Conservation (phyloP, 345 rosid species). For the Salix dunnii region DNA sequence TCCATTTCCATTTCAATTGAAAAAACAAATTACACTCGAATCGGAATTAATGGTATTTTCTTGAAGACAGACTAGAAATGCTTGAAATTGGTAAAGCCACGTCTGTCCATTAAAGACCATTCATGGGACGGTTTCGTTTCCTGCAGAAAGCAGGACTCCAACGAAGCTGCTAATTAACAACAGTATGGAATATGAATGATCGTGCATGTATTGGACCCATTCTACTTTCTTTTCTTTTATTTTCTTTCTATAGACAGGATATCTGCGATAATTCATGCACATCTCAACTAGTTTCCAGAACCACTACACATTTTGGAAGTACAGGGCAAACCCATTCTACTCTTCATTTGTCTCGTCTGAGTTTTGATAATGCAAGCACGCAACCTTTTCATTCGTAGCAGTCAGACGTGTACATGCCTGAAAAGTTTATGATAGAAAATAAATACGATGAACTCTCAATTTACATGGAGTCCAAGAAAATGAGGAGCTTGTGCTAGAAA, state of each 20-base stretch:
- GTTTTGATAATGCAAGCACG: not conserved
- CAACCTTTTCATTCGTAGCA: not conserved
- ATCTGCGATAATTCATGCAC: no score
- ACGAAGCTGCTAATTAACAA: not conserved
- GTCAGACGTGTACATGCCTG: not conserved
- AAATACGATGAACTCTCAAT: no score
- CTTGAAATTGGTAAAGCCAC: constrained; percentile 25
- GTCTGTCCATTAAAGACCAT: constrained; percentile 20
- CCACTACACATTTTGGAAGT: no score
- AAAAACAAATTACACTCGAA: no score
- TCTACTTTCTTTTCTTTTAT: no score
- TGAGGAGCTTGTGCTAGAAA: no score
- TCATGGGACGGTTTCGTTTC: constrained; percentile 1
- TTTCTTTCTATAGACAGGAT: no score
- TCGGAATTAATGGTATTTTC: no score
- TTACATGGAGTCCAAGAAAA: no score
- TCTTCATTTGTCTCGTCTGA: not conserved
- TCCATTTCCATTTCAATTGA: no score
- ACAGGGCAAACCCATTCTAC: not conserved
- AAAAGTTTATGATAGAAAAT: not conserved
- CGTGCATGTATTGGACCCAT: not conserved
- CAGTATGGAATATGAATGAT: not conserved
- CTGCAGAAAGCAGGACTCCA: not conserved
- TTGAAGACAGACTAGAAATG: not conserved
- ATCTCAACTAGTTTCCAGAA: no score